These are phyloP conservation scores for Alliaria petiolata DNA, from an alignment of 345 rosid genomes.

Conservation along the genomic window DNA sequence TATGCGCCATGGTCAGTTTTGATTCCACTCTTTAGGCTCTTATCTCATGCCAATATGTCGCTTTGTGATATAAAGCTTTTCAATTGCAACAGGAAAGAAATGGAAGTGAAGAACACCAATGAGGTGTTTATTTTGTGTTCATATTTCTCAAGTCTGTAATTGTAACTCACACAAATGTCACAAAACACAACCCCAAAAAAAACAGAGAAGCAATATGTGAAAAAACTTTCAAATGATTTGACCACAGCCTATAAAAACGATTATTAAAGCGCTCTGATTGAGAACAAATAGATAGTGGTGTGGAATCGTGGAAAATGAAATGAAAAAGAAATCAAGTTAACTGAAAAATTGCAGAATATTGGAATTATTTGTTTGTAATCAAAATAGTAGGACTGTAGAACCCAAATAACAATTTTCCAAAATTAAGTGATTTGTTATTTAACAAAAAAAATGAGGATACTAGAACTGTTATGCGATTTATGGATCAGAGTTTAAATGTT, in stretches of 20 bases:
- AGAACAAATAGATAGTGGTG: not conserved
- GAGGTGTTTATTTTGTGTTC: conserved; percentile 49
- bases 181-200: not conserved
- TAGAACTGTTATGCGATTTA: not conserved
- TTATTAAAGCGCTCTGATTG: not conserved
- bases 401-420: not conserved
- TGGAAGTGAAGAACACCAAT: conserved; percentile 36
- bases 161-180: not conserved
- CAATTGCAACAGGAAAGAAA: conserved; percentile 64
- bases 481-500: not conserved
- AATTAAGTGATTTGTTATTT: not conserved
- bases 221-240: not conserved
- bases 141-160: conserved; percentile 45
- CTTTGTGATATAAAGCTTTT: not conserved
- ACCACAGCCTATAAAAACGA: not conserved
- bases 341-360: not conserved
- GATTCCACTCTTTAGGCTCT: not conserved
- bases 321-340: not conserved
- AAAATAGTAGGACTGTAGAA: too few species aligned
- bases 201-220: not conserved
- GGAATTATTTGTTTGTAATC: too few species aligned
- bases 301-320: not conserved
- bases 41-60: not conserved
- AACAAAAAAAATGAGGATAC: not conserved
- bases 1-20: conserved; percentile 61